Base-by-base conservation (phyloP, 2,329 filamentous ascomycete species). In the Tolypocladium pustulatum region DNA sequence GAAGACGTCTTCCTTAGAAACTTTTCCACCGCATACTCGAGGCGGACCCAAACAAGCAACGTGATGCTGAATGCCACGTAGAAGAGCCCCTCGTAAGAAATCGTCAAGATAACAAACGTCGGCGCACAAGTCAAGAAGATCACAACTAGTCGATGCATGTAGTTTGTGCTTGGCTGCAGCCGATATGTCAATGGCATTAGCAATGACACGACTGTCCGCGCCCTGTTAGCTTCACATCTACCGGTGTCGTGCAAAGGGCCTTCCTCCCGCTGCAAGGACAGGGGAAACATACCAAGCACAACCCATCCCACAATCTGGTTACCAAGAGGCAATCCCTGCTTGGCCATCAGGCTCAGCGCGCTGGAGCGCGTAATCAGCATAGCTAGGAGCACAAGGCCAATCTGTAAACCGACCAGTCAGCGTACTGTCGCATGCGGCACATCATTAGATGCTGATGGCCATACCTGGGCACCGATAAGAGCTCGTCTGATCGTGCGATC, bases 61-160 rank as follows among this genome's bases (percentile, higher is more conserved):
- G 87, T 89, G 57, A 88, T 77, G 68, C 87, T 91, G 73, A 97
- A 99, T 13, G 88, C 85, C 60, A 97, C 84, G 73, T 97, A 99
- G 72, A 99, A 99, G 2, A 99, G 80, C 0, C 93, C 93, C 73
- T 99, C 94, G 75, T 96, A 99, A 0, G 93, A 97, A 65, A 97
- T 97, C 9, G 92, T 96, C 56, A 99, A 83, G 67, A 99, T 93
- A 69, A 99, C 88, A 73, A 97, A 99, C 1, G 89, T 88, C 0
- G 94, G 94, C 0, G 93, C 89, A 70, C 95, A 97, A 6, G 92
- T 89, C 55, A 99, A 79, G 76, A 97, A 99, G 57, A 97, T 86
- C 65, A 96, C 84, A 64, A 92, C 81, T 4, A 99, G 78, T 30
- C 92, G 87, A 71, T 97, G 92, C 64, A 97, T 83, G 72, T 97